Evolutionary conservation across 352 stramenopile genomes (phyloP), one percentile per base, ranked within the genome.

Genomic region (Lagenidium giganteum): DNA sequence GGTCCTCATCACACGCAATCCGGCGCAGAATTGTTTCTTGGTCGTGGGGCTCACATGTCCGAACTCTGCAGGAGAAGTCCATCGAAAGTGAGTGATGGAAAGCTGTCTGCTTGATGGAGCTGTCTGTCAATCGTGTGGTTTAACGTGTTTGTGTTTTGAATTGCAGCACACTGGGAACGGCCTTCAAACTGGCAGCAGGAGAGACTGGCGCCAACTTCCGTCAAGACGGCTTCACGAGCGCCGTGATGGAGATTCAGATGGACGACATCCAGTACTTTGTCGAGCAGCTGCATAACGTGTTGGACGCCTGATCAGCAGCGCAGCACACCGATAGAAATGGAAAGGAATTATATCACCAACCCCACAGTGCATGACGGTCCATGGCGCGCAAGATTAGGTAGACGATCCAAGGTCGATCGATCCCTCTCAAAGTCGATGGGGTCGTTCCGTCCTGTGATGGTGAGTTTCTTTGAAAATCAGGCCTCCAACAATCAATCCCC

Each of bases 211-310:
- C 86, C 13, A 89, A 85, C 39, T 97, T 97, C 63, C 66, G 74
- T 33, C 95, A 98, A 59, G 93, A 98, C 57, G 92, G 93, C 43
- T 98, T 98, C 60, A 93, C 97, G 46, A 96, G 83, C 40, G 92
- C 95, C 28, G 92, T 98, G 4, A 95, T 98, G 47, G 92, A 98
- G 71, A 96, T 98, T 36, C 76, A 88, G 45, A 93, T 83, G 38
- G 79, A 94, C 36, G 84, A 97, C 64, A 96, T 98, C 42, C 87
- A 97, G 54, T 91, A 90, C 57, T 98, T 98, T 63, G 80, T 98
- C 53, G 94, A 98, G 64, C 89, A 97, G 47, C 64, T 98, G 7
- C 90, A 98, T 73, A 97, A 92, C 52, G 71, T 91, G 17, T 60
- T 95, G 11, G 83, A 95, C 51, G 81, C 81, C 8, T 93, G 21